A percentile compares a stretch with the other conserved stretches of the same genome.
Conservation (phyloP, 257 asterid species). For the Penstemon davidsonii region DNA sequence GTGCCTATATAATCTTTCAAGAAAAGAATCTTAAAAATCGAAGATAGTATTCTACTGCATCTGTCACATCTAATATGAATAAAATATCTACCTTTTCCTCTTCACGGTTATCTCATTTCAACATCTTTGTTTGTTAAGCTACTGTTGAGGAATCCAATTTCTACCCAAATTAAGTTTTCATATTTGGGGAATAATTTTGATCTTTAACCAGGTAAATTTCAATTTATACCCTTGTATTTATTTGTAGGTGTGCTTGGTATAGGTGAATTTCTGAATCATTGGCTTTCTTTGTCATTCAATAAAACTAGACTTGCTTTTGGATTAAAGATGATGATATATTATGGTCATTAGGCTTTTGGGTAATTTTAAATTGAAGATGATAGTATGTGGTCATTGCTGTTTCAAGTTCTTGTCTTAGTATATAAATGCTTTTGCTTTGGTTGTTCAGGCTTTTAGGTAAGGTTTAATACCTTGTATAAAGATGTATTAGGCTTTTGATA, state of each 20-base stretch:
- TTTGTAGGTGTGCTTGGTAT: background rate
- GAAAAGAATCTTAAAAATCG: background rate
- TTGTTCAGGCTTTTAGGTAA: no score
- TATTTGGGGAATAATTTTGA: constrained; percentile 1
- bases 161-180: constrained; percentile 4
- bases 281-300: background rate
- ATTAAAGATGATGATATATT: no score
- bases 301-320: background rate
- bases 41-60: background rate
- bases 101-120: background rate
- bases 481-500: no score
- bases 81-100: background rate
- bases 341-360: no score
- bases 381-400: no score
- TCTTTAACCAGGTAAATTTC: constrained; percentile 22
- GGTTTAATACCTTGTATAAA: no score
- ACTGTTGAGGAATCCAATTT: constrained; percentile 7
- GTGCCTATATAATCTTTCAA: background rate
- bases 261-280: background rate
- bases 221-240: background rate
- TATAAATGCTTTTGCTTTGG: no score
- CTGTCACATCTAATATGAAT: background rate
- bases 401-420: no score
- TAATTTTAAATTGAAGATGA: no score
- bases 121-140: background rate